Conservation (phyloP, 805 yeast species). For the Candida broadrunensis region DNA sequence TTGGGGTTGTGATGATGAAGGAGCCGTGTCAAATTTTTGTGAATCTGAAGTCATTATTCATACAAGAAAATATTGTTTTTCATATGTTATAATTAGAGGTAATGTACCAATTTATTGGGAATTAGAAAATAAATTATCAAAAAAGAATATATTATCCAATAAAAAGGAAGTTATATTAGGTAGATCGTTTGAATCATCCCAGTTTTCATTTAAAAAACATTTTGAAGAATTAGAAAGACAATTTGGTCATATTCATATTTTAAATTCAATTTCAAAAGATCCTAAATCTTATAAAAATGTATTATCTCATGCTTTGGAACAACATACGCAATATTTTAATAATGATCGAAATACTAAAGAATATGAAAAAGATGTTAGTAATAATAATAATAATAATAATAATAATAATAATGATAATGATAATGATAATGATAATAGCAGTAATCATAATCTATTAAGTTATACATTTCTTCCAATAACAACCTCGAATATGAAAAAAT, state of each 20-base stretch:
- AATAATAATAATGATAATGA: slow-evolving; percentile 17
- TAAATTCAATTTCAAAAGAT: slow-evolving; percentile 47
- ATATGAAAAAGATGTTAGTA: slow-evolving; percentile 27
- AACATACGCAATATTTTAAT: slow-evolving; percentile 34
- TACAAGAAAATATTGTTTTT: slow-evolving; percentile 36
- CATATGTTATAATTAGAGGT: slow-evolving; percentile 48
- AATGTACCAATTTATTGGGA: slow-evolving; percentile 59
- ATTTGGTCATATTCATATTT: slow-evolving; percentile 47
- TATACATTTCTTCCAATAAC: slow-evolving; percentile 30
- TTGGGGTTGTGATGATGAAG: slow-evolving; percentile 57
- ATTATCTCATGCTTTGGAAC: slow-evolving; percentile 36
- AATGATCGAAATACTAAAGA: slow-evolving; percentile 17
- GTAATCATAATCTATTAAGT: neutral
- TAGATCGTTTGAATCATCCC: slow-evolving; percentile 52
- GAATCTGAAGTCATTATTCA: slow-evolving; percentile 52
- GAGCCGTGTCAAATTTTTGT: slow-evolving; percentile 49
- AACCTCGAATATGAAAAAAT: slow-evolving; percentile 28
- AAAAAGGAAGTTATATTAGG: slow-evolving; percentile 44
- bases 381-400: slow-evolving; percentile 10
- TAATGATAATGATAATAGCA: slow-evolving; percentile 28
- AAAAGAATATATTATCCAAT: slow-evolving; percentile 28
- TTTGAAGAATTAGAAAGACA: slow-evolving; percentile 46
- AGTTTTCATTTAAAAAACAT: slow-evolving; percentile 49
- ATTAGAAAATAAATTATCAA: slow-evolving; percentile 40
- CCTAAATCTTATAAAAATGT: slow-evolving; percentile 43